These are phyloP conservation scores for Phytophthora pistaciae DNA, from an alignment of 352 stramenopile species.

Conservation along the genomic window DNA sequence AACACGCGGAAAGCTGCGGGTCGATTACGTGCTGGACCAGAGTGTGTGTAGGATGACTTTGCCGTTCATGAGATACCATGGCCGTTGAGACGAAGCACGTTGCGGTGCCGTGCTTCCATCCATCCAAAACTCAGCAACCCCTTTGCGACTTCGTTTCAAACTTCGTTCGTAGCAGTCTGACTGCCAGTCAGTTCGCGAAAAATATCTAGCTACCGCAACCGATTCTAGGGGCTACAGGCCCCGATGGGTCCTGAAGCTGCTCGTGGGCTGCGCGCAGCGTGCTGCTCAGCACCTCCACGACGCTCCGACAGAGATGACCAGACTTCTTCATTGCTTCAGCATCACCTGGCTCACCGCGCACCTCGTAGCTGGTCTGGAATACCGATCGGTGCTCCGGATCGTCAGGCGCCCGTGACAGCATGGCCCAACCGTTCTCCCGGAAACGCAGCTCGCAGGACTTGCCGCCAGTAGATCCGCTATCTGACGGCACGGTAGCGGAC, in stretches of 20 bases:
- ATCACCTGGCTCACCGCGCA: neutral
- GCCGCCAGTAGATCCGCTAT: neutral
- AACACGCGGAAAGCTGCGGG: constrained; percentile 9
- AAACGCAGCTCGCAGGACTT: neutral
- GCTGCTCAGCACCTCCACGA: neutral
- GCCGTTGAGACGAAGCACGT: constrained; percentile 13
- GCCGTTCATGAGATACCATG: constrained; percentile 11
- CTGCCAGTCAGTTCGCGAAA: constrained; percentile 4
- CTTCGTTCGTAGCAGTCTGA: constrained; percentile 21
- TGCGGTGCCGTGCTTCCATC: neutral
- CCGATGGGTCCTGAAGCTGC: constrained; percentile 5
- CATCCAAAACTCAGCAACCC: constrained; percentile 16
- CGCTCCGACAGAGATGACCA: neutral
- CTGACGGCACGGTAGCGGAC: constrained; percentile 11
- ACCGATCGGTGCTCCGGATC: constrained; percentile 6
- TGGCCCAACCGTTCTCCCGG: constrained; percentile 13
- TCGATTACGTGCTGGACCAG: constrained; percentile 19
- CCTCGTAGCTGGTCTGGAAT: constrained; percentile 10
- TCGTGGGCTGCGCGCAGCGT: constrained; percentile 4
- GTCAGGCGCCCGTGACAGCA: constrained; percentile 10
- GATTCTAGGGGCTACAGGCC: neutral
- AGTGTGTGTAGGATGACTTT: constrained; percentile 30
- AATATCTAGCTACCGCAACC: neutral
- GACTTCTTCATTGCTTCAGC: neutral
- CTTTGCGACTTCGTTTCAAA: constrained; percentile 7